Base-by-base conservation (phyloP, 2,329 filamentous ascomycete species). In the Aciculosporium take region DNA sequence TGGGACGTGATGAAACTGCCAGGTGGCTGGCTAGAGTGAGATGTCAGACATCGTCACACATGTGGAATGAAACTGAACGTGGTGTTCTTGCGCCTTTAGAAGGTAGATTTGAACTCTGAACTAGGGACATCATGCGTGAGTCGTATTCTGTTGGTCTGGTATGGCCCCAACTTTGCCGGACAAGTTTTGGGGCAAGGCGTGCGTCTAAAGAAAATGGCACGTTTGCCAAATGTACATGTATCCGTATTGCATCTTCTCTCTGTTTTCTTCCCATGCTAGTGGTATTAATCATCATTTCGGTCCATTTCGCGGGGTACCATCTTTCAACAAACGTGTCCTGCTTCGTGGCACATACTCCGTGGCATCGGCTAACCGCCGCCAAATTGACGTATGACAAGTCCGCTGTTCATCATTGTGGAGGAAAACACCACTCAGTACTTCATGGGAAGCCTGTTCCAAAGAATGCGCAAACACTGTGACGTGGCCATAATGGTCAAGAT, bases 321-420 rank as follows among this genome's bases (percentile, higher is more conserved):
- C n/a, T 33, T 17, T 33, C 15, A 33, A 20, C 17, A 10, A 33
- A n/a, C n/a, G 7, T 33, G 31, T 20, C 10, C 21, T 21, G 10
- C 18, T 8, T 33, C 25, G 36, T 37, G 8, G 9, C 36, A 37
- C 27, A 10, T 25, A 8, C 34, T 18, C 10, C 28, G 28, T 30
- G 31, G 18, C n/a, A 25, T 40, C 32, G 41, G 32, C 18, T 33
- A 43, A 27, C 32, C 23, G 25, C 41, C 17, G 15, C 20, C 27
- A 31, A 15, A 17, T 9, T n/a, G 4, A 20, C 8, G 35, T 29
- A 13, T 37, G 7, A 37, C 36, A 13, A n/a, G n/a, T n/a, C 17
- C 8, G n/a, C 18, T 39, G 8, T 25, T n/a, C 29, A 32, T 39
- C 21, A n/a, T 12, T 15, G 7, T 12, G 12, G 27, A 30, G 17